Evolutionary conservation across 1,284 basidiomycete species (phyloP).

Genomic region (Sporisorium exsertum): DNA sequence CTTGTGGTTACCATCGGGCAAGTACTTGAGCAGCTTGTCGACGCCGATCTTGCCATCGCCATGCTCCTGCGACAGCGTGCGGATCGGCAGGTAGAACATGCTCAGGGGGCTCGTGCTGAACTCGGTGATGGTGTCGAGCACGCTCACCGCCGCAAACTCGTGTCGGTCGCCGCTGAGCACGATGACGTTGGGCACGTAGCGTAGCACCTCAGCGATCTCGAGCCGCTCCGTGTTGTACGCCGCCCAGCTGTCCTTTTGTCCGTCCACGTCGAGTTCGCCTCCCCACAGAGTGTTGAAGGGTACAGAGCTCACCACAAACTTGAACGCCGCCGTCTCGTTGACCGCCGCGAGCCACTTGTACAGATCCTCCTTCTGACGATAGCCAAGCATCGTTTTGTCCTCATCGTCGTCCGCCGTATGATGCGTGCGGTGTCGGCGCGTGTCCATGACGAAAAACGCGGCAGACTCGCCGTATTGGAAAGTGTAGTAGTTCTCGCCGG

Average conservation of each 20-base stretch:
- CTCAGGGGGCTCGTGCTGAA: conserved; percentile 77
- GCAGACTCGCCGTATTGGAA: conserved; percentile 63
- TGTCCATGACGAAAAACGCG: conserved; percentile 85
- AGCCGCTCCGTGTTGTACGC: conserved; percentile 77
- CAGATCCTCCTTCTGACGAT: conserved; percentile 76
- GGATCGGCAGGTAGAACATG: conserved; percentile 71
- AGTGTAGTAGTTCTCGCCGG: conserved; percentile 75
- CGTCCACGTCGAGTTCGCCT: conserved; percentile 73
- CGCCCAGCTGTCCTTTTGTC: conserved; percentile 77
- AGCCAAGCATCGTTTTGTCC: conserved; percentile 78
- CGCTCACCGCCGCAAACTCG: conserved; percentile 77
- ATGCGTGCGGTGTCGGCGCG: conserved; percentile 76
- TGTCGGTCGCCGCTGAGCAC: conserved; percentile 76
- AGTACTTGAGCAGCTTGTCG: conserved; percentile 77
- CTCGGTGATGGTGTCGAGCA: conserved; percentile 72
- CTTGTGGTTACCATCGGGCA: conserved; percentile 70
- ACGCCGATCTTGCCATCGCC: conserved; percentile 72
- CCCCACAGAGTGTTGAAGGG: conserved; percentile 84
- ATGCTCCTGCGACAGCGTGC: conserved; percentile 70
- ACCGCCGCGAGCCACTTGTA: conserved; percentile 77
- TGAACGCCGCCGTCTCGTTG: conserved; percentile 82
- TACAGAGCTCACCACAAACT: conserved; percentile 82
- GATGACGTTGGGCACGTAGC: conserved; percentile 79
- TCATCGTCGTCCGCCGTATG: conserved; percentile 71
- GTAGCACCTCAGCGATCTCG: conserved; percentile 60